A percentile compares a stretch with the other conserved stretches of the same genome.
These are phyloP conservation scores for Cytospora leucostoma DNA, from an alignment of 2,329 filamentous ascomycete species.

Conservation along the genomic window DNA sequence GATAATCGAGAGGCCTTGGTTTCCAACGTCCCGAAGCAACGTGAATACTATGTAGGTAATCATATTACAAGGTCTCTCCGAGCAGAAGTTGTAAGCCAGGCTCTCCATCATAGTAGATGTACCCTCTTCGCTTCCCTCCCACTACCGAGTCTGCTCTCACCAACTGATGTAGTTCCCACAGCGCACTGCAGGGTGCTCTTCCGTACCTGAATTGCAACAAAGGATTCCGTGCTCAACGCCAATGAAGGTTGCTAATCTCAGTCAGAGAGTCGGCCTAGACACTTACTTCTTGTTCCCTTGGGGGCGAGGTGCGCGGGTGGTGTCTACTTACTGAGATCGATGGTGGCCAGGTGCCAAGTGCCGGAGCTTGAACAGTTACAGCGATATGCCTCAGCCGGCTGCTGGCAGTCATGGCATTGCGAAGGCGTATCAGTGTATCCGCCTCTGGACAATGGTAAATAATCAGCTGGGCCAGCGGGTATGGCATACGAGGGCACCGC, in stretches of 20 bases:
- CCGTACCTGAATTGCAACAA: slow-evolving; percentile 23
- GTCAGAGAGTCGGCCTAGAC: not conserved
- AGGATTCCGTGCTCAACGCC: slow-evolving; percentile 22
- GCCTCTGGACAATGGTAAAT: slow-evolving; percentile 5
- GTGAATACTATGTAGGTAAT: too few relatives aligned
- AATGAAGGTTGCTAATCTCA: slow-evolving; percentile 15
- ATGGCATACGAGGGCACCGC: not conserved
- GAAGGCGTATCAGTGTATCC: slow-evolving; percentile 8
- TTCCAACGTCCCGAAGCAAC: too few relatives aligned
- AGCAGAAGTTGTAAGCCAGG: not conserved
- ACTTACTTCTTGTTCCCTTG: not conserved
- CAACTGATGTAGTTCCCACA: slow-evolving; percentile 17
- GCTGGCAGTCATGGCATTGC: not conserved
- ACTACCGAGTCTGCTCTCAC: not conserved
- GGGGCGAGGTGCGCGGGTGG: too few relatives aligned
- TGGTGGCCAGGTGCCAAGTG: not conserved
- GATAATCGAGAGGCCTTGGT: too few relatives aligned
- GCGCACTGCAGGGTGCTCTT: slow-evolving; percentile 6
- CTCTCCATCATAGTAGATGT: not conserved
- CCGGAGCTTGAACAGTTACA: slow-evolving; percentile 13
- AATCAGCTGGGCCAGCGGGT: not conserved
- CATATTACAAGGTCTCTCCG: too few relatives aligned
- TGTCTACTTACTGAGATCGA: slow-evolving; percentile 14
- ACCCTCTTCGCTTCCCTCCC: not conserved
- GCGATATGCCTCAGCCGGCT: slow-evolving; percentile 8